Evolutionary conservation across 2,329 filamentous ascomycete genomes (phyloP), one percentile per base, ranked within the genome.

Genomic region (Neofusicoccum kwambonambiense): DNA sequence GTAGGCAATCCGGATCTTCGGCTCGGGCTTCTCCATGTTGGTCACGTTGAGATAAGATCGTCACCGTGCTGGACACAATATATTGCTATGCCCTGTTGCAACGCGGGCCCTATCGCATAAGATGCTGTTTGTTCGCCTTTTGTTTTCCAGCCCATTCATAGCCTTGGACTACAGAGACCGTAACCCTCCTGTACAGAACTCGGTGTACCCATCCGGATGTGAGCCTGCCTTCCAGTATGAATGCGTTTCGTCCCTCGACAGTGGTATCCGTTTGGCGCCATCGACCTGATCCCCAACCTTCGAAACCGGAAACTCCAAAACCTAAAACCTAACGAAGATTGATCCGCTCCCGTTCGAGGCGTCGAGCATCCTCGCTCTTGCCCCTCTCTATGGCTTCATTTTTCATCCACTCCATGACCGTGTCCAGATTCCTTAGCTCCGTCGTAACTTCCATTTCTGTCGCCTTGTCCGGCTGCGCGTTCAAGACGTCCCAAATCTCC

Each of bases 401-500:
- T 61, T 75, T 68, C 63, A 71, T 58, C 44, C 60, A 57, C 42
- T 74, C 71, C 66, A 78, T 65, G 65, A 73, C 72, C 0, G 13
- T 15, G 62, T 77, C 75, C 68, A 74, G 68, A 9, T 65, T 63
- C 39, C 60, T 69, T 61, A 78, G 57, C 31, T 71, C 66, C 13
- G 62, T 62, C 37, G 67, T 69, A 62, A 73, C 68, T 9, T 70
- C 70, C 7, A 71, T 52, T 31, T 42, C 42, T 9, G 37, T 34
- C 8, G 49, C 54, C 54, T 49, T 7, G 27, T 51, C 52, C 13
- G 45, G 45, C 12, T 58, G 37, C 34, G 63, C 64, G 39, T 74
- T 69, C 34, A 73, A 71, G 68, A 76, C 74, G 47, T 78, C 74
- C 75, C 73, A 76, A 34, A 77, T 76, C 45, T 75, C 74, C 75